Evolutionary conservation across 1,284 basidiomycete species (phyloP).

Genomic region (Cutaneotrichosporon mucoides): DNA sequence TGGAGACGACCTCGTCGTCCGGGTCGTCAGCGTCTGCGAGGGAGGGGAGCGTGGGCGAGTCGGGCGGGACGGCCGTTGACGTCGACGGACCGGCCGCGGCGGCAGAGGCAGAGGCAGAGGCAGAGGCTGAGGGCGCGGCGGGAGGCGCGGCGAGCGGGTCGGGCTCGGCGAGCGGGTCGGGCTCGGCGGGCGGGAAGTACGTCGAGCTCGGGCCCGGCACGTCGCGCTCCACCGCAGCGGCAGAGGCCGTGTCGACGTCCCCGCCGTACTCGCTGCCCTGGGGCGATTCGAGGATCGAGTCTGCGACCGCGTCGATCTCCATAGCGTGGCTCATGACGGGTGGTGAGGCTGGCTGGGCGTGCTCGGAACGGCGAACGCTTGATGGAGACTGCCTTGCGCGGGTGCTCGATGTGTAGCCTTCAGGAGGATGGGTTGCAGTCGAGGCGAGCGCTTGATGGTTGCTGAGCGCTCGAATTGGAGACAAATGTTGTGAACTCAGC

Average conservation of each 20-base stretch:
- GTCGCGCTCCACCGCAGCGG: constrained; percentile 13
- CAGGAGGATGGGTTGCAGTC: too few relatives aligned
- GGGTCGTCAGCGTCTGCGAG: constrained; percentile 28
- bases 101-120: constrained; percentile 2
- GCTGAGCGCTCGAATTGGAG: too few relatives aligned
- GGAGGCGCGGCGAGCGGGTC: constrained; percentile 11
- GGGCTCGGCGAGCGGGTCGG: neutral
- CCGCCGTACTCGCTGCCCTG: constrained; percentile 20
- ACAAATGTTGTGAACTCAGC: too few relatives aligned
- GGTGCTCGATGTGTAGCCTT: too few relatives aligned
- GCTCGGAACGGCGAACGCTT: too few relatives aligned
- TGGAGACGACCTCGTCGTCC: constrained; percentile 37
- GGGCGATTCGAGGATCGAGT: constrained; percentile 25
- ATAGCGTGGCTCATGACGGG: neutral
- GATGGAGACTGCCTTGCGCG: too few relatives aligned
- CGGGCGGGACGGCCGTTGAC: constrained; percentile 2
- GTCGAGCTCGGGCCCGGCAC: constrained; percentile 36
- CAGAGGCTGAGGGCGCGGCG: constrained; percentile 19
- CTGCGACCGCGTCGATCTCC: constrained; percentile 10
- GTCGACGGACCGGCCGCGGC: too few relatives aligned
- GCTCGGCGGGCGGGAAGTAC: constrained; percentile 24
- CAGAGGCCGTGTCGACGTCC: constrained; percentile 7
- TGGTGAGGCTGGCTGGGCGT: too few relatives aligned
- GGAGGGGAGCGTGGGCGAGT: constrained; percentile 4
- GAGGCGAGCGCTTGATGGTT: too few relatives aligned